phyloP scores from a whole-genome alignment of 805 yeast species.

The Pichia ethanolica region DNA sequence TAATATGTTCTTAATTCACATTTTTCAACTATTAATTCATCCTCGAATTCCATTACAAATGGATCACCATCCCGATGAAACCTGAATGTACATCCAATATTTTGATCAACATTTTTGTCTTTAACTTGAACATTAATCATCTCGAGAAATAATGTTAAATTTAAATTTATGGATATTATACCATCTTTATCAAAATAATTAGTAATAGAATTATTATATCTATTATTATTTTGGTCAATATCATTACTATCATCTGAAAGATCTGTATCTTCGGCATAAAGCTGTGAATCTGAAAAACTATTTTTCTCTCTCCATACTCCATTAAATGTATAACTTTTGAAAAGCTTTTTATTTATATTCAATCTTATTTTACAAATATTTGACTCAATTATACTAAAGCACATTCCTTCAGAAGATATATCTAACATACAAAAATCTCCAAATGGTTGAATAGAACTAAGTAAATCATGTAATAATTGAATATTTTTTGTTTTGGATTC shows the following conservation, averaged over 20 bases:
- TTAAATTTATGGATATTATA: constrained; percentile 32
- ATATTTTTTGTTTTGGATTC: constrained; percentile 24
- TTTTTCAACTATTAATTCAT: constrained; percentile 46
- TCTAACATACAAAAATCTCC: constrained; percentile 24
- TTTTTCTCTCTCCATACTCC: constrained; percentile 5
- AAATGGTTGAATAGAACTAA: constrained; percentile 24
- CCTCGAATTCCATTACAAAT: constrained; percentile 45
- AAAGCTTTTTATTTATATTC: constrained; percentile 31
- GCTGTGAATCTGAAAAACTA: not conserved
- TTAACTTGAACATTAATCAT: constrained; percentile 37
- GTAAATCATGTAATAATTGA: constrained; percentile 19
- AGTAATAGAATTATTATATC: not conserved
- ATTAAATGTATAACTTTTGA: constrained; percentile 27
- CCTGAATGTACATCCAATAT: constrained; percentile 41
- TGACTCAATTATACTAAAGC: constrained; percentile 41
- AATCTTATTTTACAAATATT: constrained; percentile 35
- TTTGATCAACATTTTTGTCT: constrained; percentile 18
- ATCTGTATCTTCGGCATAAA: constrained; percentile 8
- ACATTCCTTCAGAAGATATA: constrained; percentile 44
- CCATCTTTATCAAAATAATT: constrained; percentile 3
- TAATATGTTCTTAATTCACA: constrained; percentile 48
- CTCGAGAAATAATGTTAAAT: constrained; percentile 41
- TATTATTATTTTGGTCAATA: constrained; percentile 11
- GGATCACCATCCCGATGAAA: constrained; percentile 45
- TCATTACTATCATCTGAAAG: constrained; percentile 6